Percentiles rank a stretch among this genome's conserved stretches.
Evolutionary conservation across 768 basidiomycete genomes (phyloP).

Genomic region (Tremella fuciformis): DNA sequence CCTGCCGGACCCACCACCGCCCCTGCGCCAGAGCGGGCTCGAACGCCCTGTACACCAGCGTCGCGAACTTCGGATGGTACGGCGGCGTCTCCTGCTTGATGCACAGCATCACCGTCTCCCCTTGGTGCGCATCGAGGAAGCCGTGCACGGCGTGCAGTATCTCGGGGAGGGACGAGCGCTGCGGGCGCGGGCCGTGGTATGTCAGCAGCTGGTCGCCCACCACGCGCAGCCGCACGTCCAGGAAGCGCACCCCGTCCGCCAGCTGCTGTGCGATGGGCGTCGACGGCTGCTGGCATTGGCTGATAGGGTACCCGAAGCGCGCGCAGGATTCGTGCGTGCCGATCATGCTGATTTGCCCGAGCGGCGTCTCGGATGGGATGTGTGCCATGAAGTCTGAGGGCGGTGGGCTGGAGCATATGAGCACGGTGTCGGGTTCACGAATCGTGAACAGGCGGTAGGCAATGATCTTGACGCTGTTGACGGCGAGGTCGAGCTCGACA

Average conservation of each 20-base stretch:
- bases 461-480: no score
- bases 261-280: conserved; percentile 70
- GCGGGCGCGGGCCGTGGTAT: conserved; percentile 75
- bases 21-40: conserved; percentile 47
- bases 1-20: conserved; percentile 77
- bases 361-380: conserved; percentile 64
- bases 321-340: conserved; percentile 56
- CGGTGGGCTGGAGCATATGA: background rate
- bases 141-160: conserved; percentile 63
- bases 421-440: no score
- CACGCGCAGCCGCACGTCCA: conserved; percentile 77
- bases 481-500: no score
- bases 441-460: no score
- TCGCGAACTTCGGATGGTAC: conserved; percentile 59
- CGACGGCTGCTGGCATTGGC: conserved; percentile 72
- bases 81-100: conserved; percentile 83
- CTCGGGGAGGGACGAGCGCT: conserved; percentile 64
- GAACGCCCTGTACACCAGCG: conserved; percentile 66
- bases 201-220: conserved; percentile 63
- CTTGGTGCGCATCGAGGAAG: conserved; percentile 64
- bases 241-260: conserved; percentile 61
- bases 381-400: conserved; percentile 49
- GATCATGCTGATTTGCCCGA: conserved; percentile 75
- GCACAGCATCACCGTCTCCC: conserved; percentile 78
- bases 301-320: conserved; percentile 54